These are phyloP conservation scores for Suhomyces sp. DNA, from an alignment of 805 yeast species.

Conservation along the genomic window DNA sequence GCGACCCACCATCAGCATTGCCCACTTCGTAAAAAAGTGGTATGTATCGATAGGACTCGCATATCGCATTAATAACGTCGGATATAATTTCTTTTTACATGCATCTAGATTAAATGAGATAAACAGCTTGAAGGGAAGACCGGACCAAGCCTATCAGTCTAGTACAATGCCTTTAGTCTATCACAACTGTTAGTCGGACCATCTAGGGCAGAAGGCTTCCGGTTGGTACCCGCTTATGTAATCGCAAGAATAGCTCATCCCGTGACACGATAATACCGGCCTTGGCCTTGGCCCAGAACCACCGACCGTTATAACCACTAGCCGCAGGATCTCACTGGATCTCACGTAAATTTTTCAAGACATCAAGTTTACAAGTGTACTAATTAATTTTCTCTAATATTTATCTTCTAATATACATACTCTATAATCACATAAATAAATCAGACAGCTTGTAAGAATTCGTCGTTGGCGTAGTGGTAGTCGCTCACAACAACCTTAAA, in stretches of 20 bases:
- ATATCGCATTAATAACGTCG: background rate
- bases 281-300: background rate
- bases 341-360: background rate
- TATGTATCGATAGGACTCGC: background rate
- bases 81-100: too few species aligned
- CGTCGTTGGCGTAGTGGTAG: conserved; percentile 43
- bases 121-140: background rate
- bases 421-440: conserved; percentile 5
- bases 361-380: background rate
- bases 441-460: conserved; percentile 26
- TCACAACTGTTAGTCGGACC: too few species aligned
- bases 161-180: too few species aligned
- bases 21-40: background rate
- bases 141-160: background rate
- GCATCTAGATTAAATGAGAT: background rate
- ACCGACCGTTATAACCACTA: background rate
- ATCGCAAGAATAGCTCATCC: background rate
- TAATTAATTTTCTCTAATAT: background rate
- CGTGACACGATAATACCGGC: background rate
- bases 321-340: background rate
- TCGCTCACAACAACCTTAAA: conserved; percentile 40
- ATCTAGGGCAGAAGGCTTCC: too few species aligned
- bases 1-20: background rate
- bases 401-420: conserved; percentile 8
- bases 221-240: background rate